phyloP scores from a whole-genome alignment of 306 rosid species.

The Lablab purpureus region DNA sequence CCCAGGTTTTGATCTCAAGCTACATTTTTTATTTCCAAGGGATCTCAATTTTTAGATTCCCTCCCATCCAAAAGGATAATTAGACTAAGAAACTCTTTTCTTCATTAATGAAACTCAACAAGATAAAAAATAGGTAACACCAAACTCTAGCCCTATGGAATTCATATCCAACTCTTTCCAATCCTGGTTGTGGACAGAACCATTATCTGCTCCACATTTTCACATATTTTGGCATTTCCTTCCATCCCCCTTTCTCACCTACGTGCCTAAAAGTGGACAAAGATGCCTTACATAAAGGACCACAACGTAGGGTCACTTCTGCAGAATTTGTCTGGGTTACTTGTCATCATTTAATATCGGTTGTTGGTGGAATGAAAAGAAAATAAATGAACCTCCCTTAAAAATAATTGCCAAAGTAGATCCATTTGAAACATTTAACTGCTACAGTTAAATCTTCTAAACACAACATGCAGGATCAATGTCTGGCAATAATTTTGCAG shows the following conservation, averaged over 20 bases:
- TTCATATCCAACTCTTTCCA: constrained; percentile 20
- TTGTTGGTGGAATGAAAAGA: neutral
- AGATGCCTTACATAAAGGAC: neutral
- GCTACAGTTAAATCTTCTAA: neutral
- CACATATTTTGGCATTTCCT: neutral
- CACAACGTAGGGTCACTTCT: neutral
- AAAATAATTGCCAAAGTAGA: neutral
- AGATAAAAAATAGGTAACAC: neutral
- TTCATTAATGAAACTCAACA: too few species aligned
- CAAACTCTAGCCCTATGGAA: neutral
- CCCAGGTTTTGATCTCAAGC: too few species aligned
- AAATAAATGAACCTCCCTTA: neutral
- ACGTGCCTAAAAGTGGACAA: constrained; percentile 1
- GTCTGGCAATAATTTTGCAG: neutral
- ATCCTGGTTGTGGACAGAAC: neutral
- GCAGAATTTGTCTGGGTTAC: too few species aligned
- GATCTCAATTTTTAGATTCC: too few species aligned
- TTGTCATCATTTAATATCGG: neutral
- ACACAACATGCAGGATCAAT: neutral
- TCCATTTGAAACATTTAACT: neutral
- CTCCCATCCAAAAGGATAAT: too few species aligned
- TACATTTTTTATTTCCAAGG: too few species aligned
- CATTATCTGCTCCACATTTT: neutral
- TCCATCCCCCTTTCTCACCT: neutral
- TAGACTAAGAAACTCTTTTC: too few species aligned